Conservation (phyloP, 306 rosid species). For the Trifolium pratense region DNA sequence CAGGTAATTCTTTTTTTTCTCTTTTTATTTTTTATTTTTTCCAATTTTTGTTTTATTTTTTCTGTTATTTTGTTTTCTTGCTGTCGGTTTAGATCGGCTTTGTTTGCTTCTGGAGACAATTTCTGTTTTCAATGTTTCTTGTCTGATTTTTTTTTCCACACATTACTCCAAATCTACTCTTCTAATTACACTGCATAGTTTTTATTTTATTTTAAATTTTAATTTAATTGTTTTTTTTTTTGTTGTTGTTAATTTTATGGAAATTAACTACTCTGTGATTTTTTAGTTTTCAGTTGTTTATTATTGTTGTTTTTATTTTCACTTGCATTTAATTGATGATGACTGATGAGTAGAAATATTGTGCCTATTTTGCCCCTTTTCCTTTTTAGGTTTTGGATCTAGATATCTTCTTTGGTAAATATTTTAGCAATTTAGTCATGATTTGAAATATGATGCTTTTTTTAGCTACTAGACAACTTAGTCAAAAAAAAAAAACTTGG, state of each 20-base stretch:
- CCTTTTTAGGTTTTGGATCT: constrained; percentile 53
- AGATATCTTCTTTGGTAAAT: constrained; percentile 36
- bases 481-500: too few relatives aligned
- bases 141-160: constrained; percentile 12
- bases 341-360: constrained; percentile 24
- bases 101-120: constrained; percentile 9
- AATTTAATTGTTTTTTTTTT: too few relatives aligned
- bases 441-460: neutral
- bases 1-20: constrained; percentile 25
- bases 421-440: constrained; percentile 1
- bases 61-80: constrained; percentile 31
- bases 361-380: constrained; percentile 27
- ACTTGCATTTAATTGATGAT: neutral
- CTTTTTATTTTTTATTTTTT: neutral
- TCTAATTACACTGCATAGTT: neutral
- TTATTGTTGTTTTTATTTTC: neutral
- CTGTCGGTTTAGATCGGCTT: constrained; percentile 47
- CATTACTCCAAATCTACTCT: constrained; percentile 17
- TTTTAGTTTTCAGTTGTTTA: neutral
- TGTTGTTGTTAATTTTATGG: neutral
- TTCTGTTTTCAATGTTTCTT: neutral
- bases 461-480: neutral
- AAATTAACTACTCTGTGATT: neutral
- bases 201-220: neutral
- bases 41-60: neutral